Evolutionary conservation across 768 basidiomycete genomes (phyloP).

Genomic region (Leccinum fibrillosum): DNA sequence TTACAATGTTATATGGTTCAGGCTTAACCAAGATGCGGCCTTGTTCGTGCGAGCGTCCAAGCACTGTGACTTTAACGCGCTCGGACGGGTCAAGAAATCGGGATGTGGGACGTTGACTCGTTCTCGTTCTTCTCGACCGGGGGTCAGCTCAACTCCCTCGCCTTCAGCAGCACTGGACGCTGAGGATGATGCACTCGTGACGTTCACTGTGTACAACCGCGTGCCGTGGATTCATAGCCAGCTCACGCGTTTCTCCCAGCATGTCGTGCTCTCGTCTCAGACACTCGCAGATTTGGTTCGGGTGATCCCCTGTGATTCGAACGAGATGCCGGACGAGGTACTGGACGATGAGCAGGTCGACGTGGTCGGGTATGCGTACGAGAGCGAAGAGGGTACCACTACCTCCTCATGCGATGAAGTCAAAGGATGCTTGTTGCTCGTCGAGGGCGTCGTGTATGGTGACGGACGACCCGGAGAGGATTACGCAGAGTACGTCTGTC

Average conservation of each 20-base stretch:
- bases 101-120: conserved; percentile 33
- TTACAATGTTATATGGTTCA: conserved; percentile 18
- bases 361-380: conserved; percentile 32
- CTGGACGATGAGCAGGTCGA: conserved; percentile 28
- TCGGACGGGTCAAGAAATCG: conserved; percentile 30
- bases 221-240: conserved; percentile 60
- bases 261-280: conserved; percentile 67
- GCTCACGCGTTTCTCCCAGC: conserved; percentile 62
- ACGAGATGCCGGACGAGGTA: conserved; percentile 46
- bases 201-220: conserved; percentile 57
- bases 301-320: conserved; percentile 60
- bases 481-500: conserved; percentile 51
- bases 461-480: conserved; percentile 46
- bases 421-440: conserved; percentile 50
- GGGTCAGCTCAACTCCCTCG: neutral
- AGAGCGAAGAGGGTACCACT: conserved; percentile 4
- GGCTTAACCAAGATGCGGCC: conserved; percentile 50
- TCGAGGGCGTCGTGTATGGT: conserved; percentile 60
- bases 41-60: conserved; percentile 63
- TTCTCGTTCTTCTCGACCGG: neutral
- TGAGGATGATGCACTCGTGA: conserved; percentile 48
- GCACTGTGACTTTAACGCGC: conserved; percentile 63
- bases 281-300: conserved; percentile 62
- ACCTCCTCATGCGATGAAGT: conserved; percentile 5
- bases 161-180: neutral